Base-by-base conservation (phyloP, 1,139 yeast species). In the Geotrichum restrictum region DNA sequence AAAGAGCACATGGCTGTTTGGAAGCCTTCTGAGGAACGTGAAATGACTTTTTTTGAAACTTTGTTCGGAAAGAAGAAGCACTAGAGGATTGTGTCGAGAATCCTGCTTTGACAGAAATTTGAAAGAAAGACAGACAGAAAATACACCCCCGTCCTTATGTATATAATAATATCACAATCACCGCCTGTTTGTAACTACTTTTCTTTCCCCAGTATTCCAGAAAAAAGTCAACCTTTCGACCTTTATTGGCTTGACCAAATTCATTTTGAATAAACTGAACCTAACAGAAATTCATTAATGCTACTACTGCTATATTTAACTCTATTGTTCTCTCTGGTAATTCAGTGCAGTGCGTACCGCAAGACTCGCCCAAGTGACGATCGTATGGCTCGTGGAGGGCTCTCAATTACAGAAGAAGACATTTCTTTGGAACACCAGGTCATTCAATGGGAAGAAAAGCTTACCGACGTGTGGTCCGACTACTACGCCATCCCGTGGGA, bases 1-100 rank as follows among this genome's bases (percentile, higher is more conserved):
- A 77, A 78, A 62, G 82, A 81, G 58, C 94, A 88, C 63, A 78
- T 88, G 51, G 82, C 80, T 56, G 88, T 89, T 0, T 93, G 85
- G 73, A 74, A 83, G 57, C 94, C 96, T 16, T 75, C 73, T 54
- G 79, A 74, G 21, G 83, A 81, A 60, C 52, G 57, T 27, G 60
- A 58, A 38, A 32, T n/a, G 47, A 47, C 40, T 1, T 18, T 44
- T 27, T 32, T 44, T 18, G 47, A 33, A 14, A 13, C 16, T 6
- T 22, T 32, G 40, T 44, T 44, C 18, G 47, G 47, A 27, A 44
- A 44, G 40, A 44, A 44, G 40, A 41, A 41, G 36, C 34, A 22
- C 21, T 41, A 41, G 24, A 37, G 40, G n/a, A 33, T 33, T 33
- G 36, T 13, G 16, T n/a, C 36, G n/a, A 4, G 36, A 5, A 33